phyloP scores from a whole-genome alignment of 2,329 filamentous ascomycete species.

The Daldinia sp. region DNA sequence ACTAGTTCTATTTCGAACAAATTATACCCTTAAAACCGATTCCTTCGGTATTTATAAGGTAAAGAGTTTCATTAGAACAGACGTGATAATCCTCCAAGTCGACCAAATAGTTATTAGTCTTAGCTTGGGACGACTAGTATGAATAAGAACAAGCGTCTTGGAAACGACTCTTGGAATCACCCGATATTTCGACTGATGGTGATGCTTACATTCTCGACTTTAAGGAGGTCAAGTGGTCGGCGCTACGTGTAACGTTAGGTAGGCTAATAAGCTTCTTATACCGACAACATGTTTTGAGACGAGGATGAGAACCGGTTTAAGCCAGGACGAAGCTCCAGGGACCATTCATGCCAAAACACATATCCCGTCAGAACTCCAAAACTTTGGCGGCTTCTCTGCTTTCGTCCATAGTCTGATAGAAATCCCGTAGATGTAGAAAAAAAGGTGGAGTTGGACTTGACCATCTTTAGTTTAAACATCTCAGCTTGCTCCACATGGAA shows the following conservation, averaged over 20 bases:
- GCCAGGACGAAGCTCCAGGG: background rate
- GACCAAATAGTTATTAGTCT: background rate
- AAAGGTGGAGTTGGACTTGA: background rate
- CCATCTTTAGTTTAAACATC: background rate
- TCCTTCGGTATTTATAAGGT: background rate
- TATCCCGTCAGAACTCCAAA: background rate
- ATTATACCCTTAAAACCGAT: background rate
- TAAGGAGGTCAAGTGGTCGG: background rate
- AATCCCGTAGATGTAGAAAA: background rate
- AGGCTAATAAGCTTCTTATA: background rate
- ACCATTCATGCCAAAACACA: background rate
- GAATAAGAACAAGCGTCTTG: background rate
- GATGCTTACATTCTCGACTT: too few species aligned
- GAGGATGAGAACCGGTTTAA: too few species aligned
- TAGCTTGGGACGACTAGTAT: background rate
- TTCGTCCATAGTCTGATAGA: background rate
- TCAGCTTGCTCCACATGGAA: background rate
- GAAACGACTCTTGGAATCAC: background rate
- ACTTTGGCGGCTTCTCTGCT: background rate
- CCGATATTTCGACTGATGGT: background rate
- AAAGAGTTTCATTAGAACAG: background rate
- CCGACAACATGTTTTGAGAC: background rate
- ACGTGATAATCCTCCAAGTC: background rate
- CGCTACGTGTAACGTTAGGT: background rate
- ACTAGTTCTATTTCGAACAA: background rate